A percentile compares a stretch with the other conserved stretches of the same genome.
Evolutionary conservation across 345 rosid species (phyloP).

Genomic region (Rhodomyrtus tomentosa): DNA sequence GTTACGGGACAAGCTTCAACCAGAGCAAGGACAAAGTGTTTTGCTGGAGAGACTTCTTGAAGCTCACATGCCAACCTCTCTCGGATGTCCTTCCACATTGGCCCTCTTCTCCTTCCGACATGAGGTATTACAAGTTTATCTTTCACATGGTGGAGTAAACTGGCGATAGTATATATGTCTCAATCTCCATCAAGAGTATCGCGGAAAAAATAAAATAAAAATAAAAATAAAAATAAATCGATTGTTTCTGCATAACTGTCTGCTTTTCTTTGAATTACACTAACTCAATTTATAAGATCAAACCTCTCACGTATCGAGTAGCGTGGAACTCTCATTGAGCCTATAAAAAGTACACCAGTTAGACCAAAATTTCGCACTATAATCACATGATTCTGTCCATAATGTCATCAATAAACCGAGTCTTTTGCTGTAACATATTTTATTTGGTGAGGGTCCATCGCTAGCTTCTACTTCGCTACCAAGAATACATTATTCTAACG

Average conservation of each 20-base stretch:
- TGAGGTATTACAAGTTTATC: constrained; percentile 24
- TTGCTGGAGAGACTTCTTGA: constrained; percentile 90
- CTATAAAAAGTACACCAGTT: not conserved
- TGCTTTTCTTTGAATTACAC: not conserved
- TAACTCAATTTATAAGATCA: not conserved
- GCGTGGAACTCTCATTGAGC: not conserved
- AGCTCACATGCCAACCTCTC: constrained; percentile 54
- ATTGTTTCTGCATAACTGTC: not conserved
- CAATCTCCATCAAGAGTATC: not conserved
- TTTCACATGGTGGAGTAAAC: not conserved
- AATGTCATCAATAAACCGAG: not conserved
- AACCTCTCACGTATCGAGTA: not conserved
- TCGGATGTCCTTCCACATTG: constrained; percentile 50
- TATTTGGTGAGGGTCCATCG: not conserved
- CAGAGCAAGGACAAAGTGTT: constrained; percentile 75
- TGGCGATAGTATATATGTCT: not conserved
- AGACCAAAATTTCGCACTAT: not conserved
- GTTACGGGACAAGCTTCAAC: constrained; percentile 89
- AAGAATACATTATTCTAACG: not conserved
- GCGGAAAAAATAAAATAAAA: not conserved
- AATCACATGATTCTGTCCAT: not conserved
- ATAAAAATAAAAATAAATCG: not conserved
- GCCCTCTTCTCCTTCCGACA: constrained; percentile 83
- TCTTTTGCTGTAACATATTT: not conserved
- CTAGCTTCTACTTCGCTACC: not conserved